phyloP scores from a whole-genome alignment of 164 flowering plant genomes.

The Tetracentron sinense region DNA sequence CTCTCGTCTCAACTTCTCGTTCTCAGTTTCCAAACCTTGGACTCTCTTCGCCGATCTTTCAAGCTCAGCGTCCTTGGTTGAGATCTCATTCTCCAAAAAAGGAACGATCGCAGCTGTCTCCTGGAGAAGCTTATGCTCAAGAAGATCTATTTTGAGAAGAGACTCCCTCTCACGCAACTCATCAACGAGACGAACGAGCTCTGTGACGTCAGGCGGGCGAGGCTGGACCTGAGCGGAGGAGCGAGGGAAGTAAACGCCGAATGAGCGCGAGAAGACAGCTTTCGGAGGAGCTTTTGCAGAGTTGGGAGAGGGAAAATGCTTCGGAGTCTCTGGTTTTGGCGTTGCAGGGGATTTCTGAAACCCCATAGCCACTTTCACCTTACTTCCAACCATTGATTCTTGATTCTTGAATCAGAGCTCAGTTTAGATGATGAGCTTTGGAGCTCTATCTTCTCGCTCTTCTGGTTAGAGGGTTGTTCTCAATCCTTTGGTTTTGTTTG shows the following conservation, averaged over 20 bases:
- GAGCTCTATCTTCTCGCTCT: not conserved
- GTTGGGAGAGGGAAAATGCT: constrained; percentile 20
- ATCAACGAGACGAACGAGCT: constrained; percentile 68
- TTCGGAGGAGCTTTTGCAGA: constrained; percentile 18
- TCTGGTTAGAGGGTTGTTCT: not conserved
- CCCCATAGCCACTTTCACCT: constrained; percentile 69
- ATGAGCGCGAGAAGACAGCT: constrained; percentile 55
- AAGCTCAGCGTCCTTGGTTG: constrained; percentile 38
- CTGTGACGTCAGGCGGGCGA: constrained; percentile 71
- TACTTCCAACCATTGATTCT: constrained; percentile 77
- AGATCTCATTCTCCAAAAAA: constrained; percentile 59
- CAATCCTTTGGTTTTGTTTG: not conserved
- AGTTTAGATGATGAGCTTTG: not conserved
- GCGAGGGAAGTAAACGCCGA: constrained; percentile 93
- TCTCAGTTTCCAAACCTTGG: constrained; percentile 45
- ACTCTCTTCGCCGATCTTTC: constrained; percentile 26
- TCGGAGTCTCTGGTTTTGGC: constrained; percentile 31
- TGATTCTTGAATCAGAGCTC: not conserved
- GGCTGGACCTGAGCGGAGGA: constrained; percentile 90
- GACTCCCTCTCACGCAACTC: constrained; percentile 70
- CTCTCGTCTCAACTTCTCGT: constrained; percentile 41
- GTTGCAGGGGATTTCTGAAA: constrained; percentile 53
- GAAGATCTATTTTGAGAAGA: constrained; percentile 59
- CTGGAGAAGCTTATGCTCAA: constrained; percentile 62
- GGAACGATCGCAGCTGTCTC: constrained; percentile 74